Base-by-base conservation (phyloP, 805 yeast species). In the Tetrapisispora iriomotensis region DNA sequence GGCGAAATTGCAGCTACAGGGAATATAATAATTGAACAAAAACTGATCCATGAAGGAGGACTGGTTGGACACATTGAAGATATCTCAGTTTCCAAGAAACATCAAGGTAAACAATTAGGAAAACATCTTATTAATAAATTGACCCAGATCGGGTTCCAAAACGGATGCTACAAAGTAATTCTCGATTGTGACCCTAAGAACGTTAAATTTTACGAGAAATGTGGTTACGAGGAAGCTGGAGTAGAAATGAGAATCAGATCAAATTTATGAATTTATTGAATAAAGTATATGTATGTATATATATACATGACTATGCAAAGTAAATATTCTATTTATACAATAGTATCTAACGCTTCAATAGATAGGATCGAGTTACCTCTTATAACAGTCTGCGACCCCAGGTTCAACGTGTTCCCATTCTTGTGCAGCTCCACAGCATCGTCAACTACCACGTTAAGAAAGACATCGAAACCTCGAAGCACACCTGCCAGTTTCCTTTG, bases 1-100 rank as follows among this genome's bases (percentile, higher is more conserved):
- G 75, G 71, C 8, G 50, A 50, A 4, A 75, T 87, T 9, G 94
- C 84, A 0, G 96, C 94, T 4, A 76, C 87, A 0, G 97, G 97
- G 0, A 77, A 82, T 57, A 63, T 90, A 12, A 52, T 92, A 9
- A 66, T 92, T 7, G 98, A 90, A 59, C 71, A 71, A 36, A 90
- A 90, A 60, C 63, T 81, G 45, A 86, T 92, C 45, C 98, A 90
- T 61, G 74, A 66, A 29, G 77, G 92, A 58, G 94, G 95, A 0
- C 61, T 71, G 38, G 94, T 85, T 4, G 97, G 97, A 2, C 97
- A 90, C 63, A 82, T 90, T 46, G 98, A 90, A 55, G 98, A 90
- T 58, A 90, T 90, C 44, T 81, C 96, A 1, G 94, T 90, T 4
- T 69, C 77, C 15, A 56, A 59, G 23, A 63, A 69, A 15, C 83